Evolutionary conservation across 257 asterid genomes (phyloP).

Genomic region (Capsicum pubescens): DNA sequence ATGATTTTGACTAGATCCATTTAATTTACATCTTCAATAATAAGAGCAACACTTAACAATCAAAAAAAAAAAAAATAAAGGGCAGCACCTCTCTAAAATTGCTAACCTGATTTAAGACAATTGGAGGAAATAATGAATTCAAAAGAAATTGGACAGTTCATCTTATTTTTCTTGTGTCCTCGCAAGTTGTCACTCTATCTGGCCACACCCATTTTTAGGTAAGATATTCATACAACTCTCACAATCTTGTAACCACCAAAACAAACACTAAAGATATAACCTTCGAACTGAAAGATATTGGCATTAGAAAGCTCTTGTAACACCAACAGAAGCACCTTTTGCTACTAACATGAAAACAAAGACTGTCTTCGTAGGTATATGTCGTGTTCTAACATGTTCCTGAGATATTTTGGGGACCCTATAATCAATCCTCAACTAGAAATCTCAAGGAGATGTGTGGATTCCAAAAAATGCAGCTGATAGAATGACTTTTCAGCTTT

Average conservation of each 20-base stretch:
- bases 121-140: background rate
- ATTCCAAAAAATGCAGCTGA: too few relatives aligned
- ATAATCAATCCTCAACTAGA: too few relatives aligned
- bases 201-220: background rate
- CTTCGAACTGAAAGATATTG: too few relatives aligned
- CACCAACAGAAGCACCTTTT: too few relatives aligned
- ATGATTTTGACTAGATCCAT: background rate
- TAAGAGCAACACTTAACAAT: background rate
- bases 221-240: background rate
- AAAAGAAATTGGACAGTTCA: background rate
- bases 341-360: too few relatives aligned
- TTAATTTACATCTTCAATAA: background rate
- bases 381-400: too few relatives aligned
- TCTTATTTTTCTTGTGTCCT: background rate
- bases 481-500: too few relatives aligned
- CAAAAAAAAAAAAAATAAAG: background rate
- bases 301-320: too few relatives aligned
- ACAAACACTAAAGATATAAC: background rate
- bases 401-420: too few relatives aligned
- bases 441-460: too few relatives aligned
- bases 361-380: too few relatives aligned
- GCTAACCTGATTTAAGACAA: background rate
- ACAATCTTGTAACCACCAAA: background rate
- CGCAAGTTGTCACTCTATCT: background rate
- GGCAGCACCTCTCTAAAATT: background rate